Conservation (phyloP, 2,329 filamentous ascomycete species). For the Diaporthe ampelina region DNA sequence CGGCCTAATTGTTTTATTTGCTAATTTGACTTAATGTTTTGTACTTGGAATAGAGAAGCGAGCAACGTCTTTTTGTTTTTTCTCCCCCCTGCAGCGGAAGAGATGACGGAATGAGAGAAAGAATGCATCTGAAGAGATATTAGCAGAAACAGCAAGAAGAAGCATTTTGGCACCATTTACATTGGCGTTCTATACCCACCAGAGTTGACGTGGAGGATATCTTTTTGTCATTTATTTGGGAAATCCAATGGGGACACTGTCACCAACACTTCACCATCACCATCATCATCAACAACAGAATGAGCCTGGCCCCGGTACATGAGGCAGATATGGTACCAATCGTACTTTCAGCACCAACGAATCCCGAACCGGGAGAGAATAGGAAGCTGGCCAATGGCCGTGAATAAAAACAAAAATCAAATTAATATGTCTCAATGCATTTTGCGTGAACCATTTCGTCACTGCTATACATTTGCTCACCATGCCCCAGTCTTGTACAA, state of each 20-base stretch:
- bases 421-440: not conserved
- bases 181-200: slow-evolving; percentile 37
- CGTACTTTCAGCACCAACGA: not conserved
- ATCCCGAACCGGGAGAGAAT: not conserved
- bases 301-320: not conserved
- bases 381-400: not conserved
- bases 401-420: not conserved
- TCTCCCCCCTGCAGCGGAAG: not conserved
- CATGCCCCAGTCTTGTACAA: not conserved
- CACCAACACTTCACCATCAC: not conserved
- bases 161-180: slow-evolving; percentile 35
- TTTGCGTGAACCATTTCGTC: not conserved
- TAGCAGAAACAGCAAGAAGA: not conserved
- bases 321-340: not conserved
- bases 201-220: slow-evolving; percentile 22
- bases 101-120: slow-evolving; percentile 16
- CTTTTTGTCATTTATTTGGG: not conserved
- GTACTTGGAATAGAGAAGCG: slow-evolving; percentile 5
- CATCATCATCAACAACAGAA: not conserved
- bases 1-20: slow-evolving; percentile 11
- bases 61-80: not conserved
- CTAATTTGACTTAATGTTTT: slow-evolving; percentile 25
- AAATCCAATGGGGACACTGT: not conserved
- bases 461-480: not conserved
- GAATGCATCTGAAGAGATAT: not conserved